These are phyloP conservation scores for Silene conica DNA, from an alignment of 148 eudicot genomes.

Conservation along the genomic window DNA sequence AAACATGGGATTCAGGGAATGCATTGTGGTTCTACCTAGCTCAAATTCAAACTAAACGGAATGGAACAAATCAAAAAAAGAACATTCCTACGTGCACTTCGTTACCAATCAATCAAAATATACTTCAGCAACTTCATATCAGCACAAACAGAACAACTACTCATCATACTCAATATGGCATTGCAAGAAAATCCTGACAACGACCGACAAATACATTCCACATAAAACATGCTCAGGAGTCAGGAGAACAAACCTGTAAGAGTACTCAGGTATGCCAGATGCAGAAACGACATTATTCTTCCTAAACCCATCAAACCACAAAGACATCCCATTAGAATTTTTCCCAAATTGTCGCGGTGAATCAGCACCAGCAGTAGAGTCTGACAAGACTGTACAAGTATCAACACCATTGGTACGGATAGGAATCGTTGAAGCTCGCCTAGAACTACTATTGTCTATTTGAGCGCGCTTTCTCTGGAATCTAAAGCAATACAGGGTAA, in stretches of 20 bases:
- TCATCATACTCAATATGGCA: not conserved
- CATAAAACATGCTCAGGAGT: not conserved
- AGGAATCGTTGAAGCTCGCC: slow-evolving; percentile 62
- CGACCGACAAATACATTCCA: not conserved
- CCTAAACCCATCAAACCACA: slow-evolving; percentile 68
- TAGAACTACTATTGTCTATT: slow-evolving; percentile 68
- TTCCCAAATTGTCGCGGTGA: slow-evolving; percentile 52
- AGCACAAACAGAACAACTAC: not conserved
- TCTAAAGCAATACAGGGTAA: slow-evolving; percentile 60
- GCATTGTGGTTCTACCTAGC: too few relatives aligned
- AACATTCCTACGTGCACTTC: too few relatives aligned
- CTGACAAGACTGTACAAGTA: slow-evolving; percentile 70
- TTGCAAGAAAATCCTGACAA: not conserved
- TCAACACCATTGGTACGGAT: slow-evolving; percentile 76
- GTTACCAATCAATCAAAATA: not conserved
- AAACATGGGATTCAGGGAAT: too few relatives aligned
- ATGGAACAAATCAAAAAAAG: too few relatives aligned
- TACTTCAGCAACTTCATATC: not conserved
- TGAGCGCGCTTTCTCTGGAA: slow-evolving; percentile 58
- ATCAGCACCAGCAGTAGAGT: slow-evolving; percentile 75
- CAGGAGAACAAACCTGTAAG: slow-evolving; percentile 60
- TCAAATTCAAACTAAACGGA: too few relatives aligned
- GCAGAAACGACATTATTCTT: slow-evolving; percentile 68
- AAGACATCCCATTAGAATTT: slow-evolving; percentile 34
- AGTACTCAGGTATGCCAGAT: slow-evolving; percentile 83